Evolutionary conservation across 208 protist genomes (phyloP), one percentile per base, ranked within the genome.

Genomic region (Acanthamoeba pearcei): DNA sequence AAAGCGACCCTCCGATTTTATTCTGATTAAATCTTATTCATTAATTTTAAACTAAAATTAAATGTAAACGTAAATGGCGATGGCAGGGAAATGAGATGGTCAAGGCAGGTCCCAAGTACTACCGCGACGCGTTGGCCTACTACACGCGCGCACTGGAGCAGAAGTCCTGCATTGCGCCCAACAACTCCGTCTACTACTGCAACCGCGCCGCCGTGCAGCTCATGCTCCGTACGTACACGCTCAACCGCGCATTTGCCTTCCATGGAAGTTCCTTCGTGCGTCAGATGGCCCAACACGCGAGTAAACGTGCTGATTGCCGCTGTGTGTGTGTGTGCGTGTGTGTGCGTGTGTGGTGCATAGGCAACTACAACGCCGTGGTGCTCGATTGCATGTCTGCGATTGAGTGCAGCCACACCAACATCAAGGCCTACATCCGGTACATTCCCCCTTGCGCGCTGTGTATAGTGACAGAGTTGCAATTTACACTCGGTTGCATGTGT

Each of bases 141-240:
- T 94, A 94, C 90, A 94, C 90, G 19, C 60, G 27, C 46, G 94
- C 78, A 10, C 49, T 95, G 6, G 55, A 95, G 15, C 57, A 62
- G 38, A 94, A 95, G 60, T 92, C 66, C 13, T 70, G 66, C 35
- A 85, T 78, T 17, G 55, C 46, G 9, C 12, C 29, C 35, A 68
- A 91, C 57, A 92, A 93, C 49, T 82, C 82, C 13, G 66, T 74
- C 27, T 68, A 91, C 38, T 78, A 70, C 27, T n/a, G 78, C 86
- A 95, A 95, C 86, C 62, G 94, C 17, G 94, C 94, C 10, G 32
- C 32, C 10, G 94, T 94, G 53, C 86, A 94, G 27, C 86, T 95
- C 42, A 76, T 66, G 72, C 42, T 94, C n/a, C 53, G 95, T 13
- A 97, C 95, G 55, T 27, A 4, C 19, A 76, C 35, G n/a, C 29